Percentiles rank a stretch among this genome's conserved stretches.
These are phyloP conservation scores for Colletotrichum magnum DNA, from an alignment of 2,329 filamentous ascomycete genomes.

Conservation along the genomic window DNA sequence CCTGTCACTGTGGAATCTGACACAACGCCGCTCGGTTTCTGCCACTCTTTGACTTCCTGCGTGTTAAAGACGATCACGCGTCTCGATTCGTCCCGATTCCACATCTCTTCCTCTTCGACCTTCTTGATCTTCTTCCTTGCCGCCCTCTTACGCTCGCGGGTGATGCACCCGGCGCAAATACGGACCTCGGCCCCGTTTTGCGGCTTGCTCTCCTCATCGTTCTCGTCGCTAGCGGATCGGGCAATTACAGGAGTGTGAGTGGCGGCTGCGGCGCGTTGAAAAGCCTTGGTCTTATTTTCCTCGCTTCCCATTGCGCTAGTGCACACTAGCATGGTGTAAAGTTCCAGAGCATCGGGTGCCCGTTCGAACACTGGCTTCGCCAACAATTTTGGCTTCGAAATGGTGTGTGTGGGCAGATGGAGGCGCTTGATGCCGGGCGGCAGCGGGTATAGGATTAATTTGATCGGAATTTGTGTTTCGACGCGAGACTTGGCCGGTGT, in stretches of 20 bases:
- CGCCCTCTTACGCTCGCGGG: conserved; percentile 90
- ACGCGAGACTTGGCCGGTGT: conserved; percentile 89
- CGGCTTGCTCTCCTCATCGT: conserved; percentile 78
- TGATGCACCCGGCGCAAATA: conserved; percentile 93
- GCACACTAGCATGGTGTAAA: conserved; percentile 88
- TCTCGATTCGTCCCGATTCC: conserved; percentile 83
- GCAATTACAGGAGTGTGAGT: conserved; percentile 49
- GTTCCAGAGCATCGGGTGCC: conserved; percentile 81
- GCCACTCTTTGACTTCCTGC: conserved; percentile 88
- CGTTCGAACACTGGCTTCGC: conserved; percentile 78
- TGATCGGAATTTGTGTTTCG: conserved; percentile 95
- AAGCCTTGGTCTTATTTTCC: conserved; percentile 75
- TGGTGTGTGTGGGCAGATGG: conserved; percentile 89
- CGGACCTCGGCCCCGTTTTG: conserved; percentile 93
- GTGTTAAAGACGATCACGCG: conserved; percentile 94
- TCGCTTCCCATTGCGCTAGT: conserved; percentile 90
- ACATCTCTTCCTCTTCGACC: conserved; percentile 90
- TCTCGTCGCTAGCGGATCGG: conserved; percentile 56
- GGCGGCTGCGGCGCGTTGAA: conserved; percentile 69
- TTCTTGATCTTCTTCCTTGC: conserved; percentile 95
- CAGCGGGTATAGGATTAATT: conserved; percentile 82
- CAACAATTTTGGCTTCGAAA: conserved; percentile 93
- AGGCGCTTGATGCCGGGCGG: conserved; percentile 83
- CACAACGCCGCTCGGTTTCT: conserved; percentile 57
- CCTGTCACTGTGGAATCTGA: conserved; percentile 59